Conservation (phyloP, 2,329 filamentous ascomycete genomes). For the Fusarium decemcellulare region DNA sequence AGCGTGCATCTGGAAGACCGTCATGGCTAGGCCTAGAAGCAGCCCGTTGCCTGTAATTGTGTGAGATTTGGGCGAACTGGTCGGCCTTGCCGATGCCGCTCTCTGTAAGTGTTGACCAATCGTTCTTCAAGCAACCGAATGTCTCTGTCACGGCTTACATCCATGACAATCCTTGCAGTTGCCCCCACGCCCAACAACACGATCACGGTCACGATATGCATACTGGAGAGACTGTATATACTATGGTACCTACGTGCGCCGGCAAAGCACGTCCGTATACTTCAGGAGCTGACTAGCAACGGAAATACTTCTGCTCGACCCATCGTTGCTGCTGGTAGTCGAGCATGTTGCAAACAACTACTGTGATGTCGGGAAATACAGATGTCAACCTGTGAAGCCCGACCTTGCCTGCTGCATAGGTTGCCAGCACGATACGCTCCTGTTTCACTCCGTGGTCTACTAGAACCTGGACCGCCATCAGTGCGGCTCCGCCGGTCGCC, state of each 20-base stretch:
- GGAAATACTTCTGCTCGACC: slow-evolving; percentile 91
- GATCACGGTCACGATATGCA: background rate
- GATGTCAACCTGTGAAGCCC: slow-evolving; percentile 88
- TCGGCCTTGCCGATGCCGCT: slow-evolving; percentile 7
- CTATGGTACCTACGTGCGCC: slow-evolving; percentile 9
- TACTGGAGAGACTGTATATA: slow-evolving; percentile 17
- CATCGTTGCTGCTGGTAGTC: slow-evolving; percentile 88
- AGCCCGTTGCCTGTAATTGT: no score
- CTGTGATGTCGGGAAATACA: slow-evolving; percentile 89
- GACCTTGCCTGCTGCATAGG: slow-evolving; percentile 88
- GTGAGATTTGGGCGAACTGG: background rate
- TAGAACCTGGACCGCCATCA: slow-evolving; percentile 98
- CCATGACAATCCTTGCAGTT: background rate
- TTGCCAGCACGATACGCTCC: slow-evolving; percentile 90
- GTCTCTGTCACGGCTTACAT: slow-evolving; percentile 7
- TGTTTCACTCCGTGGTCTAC: slow-evolving; percentile 92
- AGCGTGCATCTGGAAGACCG: slow-evolving; percentile 11
- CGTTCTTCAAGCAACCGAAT: background rate
- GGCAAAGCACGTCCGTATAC: background rate
- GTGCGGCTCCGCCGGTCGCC: slow-evolving; percentile 85
- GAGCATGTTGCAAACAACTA: slow-evolving; percentile 87
- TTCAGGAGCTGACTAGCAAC: slow-evolving; percentile 70
- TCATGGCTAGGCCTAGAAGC: background rate
- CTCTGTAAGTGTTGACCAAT: slow-evolving; percentile 14
- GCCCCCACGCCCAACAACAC: background rate